Conservation (phyloP, 441 rosid genomes). For the Brassica hybrid region DNA sequence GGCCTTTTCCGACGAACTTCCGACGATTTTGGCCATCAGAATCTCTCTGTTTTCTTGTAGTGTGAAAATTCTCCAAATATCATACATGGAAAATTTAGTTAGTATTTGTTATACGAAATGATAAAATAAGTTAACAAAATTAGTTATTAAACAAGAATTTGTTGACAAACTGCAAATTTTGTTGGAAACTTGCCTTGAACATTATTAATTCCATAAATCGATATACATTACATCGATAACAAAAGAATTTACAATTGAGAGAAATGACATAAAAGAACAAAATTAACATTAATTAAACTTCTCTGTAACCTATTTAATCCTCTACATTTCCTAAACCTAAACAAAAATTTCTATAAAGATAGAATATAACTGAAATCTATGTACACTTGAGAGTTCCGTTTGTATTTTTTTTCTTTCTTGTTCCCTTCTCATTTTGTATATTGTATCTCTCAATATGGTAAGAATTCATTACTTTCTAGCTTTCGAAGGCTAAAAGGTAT, state of each 20-base stretch:
- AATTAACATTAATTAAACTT: slow-evolving; percentile 1
- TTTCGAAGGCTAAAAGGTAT: slow-evolving; percentile 13
- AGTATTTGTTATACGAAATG: too few relatives aligned
- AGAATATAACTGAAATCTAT: not conserved
- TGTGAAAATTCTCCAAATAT: too few relatives aligned
- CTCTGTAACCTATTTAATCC: not conserved
- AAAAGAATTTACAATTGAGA: slow-evolving; percentile 28
- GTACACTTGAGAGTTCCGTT: slow-evolving; percentile 39
- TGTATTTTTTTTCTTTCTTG: not conserved
- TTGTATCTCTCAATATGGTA: not conserved
- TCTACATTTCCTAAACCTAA: slow-evolving; percentile 22
- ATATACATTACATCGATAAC: not conserved
- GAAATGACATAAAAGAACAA: not conserved
- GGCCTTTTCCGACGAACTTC: too few relatives aligned
- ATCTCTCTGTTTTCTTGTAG: too few relatives aligned
- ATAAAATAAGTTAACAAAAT: not conserved
- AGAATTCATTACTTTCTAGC: slow-evolving; percentile 22
- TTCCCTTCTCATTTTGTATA: not conserved
- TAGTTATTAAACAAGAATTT: not conserved
- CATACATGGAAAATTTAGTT: too few relatives aligned
- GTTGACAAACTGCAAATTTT: not conserved
- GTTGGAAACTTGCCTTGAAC: slow-evolving; percentile 12
- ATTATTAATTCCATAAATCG: not conserved
- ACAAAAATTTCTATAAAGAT: not conserved
- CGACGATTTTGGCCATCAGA: too few relatives aligned